phyloP scores from a whole-genome alignment of 129 eudicot species.

The Chrysanthemum lavandulifolium region DNA sequence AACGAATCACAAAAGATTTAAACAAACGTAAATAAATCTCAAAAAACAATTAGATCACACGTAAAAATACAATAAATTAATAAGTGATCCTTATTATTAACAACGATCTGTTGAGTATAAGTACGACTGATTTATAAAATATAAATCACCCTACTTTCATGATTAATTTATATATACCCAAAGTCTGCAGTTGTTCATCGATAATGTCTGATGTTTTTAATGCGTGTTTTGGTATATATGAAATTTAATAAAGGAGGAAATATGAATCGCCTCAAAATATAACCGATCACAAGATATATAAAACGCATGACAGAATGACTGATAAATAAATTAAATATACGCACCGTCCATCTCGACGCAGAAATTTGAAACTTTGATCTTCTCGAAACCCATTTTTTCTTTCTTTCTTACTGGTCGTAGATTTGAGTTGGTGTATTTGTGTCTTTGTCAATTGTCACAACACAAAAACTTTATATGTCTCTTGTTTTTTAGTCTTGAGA shows the following conservation, averaged over 20 bases:
- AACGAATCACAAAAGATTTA: no score
- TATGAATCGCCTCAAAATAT: no score
- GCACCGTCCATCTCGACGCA: slow-evolving; percentile 97
- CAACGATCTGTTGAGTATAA: slow-evolving; percentile 3
- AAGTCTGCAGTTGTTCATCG: no score
- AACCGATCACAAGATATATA: background rate
- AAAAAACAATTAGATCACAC: slow-evolving; percentile 18
- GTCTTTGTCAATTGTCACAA: no score
- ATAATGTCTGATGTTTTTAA: no score
- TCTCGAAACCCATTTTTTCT: slow-evolving; percentile 56
- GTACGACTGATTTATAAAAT: slow-evolving; percentile 15
- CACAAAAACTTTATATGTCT: no score
- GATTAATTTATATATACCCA: no score
- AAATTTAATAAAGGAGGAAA: no score
- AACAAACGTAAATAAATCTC: background rate
- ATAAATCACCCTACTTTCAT: no score
- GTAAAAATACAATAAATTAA: background rate
- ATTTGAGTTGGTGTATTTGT: no score
- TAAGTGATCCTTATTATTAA: background rate
- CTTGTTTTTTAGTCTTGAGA: no score
- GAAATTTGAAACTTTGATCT: slow-evolving; percentile 91
- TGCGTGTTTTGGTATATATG: no score
- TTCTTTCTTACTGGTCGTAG: background rate
- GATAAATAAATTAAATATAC: slow-evolving; percentile 1
- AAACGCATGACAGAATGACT: background rate